A percentile compares a stretch with the other conserved stretches of the same genome.
These are phyloP conservation scores for Chlorociboria aeruginascens DNA, from an alignment of 495 filamentous ascomycete species.

Conservation along the genomic window DNA sequence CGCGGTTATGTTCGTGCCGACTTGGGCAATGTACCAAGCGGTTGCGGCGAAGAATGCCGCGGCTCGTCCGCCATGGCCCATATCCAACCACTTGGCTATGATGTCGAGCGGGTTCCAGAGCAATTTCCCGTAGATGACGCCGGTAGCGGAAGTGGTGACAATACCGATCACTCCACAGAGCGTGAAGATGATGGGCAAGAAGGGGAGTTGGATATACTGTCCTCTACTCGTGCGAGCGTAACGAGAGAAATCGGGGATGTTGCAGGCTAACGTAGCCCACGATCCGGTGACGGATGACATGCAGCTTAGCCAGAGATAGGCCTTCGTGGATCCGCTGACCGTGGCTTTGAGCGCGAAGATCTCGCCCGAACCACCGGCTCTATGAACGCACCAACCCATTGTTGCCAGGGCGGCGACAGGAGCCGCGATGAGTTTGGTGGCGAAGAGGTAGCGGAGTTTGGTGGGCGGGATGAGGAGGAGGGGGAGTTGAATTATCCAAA, in stretches of 20 bases:
- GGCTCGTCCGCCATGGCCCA: constrained; percentile 51
- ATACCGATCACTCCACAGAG: constrained; percentile 38
- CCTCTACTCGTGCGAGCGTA: constrained; percentile 39
- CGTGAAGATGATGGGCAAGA: constrained; percentile 49
- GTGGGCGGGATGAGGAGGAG: constrained; percentile 44
- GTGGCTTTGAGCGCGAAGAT: constrained; percentile 33
- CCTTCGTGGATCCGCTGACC: constrained; percentile 27
- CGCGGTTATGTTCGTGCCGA: constrained; percentile 49
- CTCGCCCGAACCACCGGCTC: constrained; percentile 33
- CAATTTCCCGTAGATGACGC: constrained; percentile 43
- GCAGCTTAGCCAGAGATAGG: constrained; percentile 30
- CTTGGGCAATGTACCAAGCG: constrained; percentile 36
- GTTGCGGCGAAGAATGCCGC: constrained; percentile 47
- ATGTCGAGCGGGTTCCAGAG: constrained; percentile 84
- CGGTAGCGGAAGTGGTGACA: constrained; percentile 38
- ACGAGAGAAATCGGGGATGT: constrained; percentile 50
- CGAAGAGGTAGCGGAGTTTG: constrained; percentile 45
- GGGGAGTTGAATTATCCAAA: constrained; percentile 42
- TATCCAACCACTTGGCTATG: constrained; percentile 52
- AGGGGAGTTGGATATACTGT: constrained; percentile 43
- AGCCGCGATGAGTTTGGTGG: constrained; percentile 42
- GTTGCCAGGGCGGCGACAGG: constrained; percentile 40
- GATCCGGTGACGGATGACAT: constrained; percentile 33
- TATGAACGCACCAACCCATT: constrained; percentile 38
- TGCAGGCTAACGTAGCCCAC: constrained; percentile 34